phyloP scores from a whole-genome alignment of 192 early-diverging fungal genomes.

The Coemansia sp. region DNA sequence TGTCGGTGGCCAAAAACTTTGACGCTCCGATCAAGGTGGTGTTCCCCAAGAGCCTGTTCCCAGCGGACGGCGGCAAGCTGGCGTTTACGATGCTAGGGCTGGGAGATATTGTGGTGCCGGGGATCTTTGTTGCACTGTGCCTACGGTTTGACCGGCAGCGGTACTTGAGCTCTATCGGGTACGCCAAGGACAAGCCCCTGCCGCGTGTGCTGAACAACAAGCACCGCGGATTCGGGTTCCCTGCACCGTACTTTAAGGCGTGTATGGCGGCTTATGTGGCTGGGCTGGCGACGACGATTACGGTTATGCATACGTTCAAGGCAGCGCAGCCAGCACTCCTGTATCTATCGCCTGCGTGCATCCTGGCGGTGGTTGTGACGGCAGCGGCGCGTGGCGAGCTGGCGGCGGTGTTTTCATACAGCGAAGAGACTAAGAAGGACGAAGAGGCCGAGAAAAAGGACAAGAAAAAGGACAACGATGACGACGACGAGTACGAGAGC shows the following conservation, averaged over 20 bases:
- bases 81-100: conserved; percentile 91
- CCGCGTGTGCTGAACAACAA: conserved; percentile 30
- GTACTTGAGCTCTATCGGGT: conserved; percentile 59
- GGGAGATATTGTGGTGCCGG: conserved; percentile 96
- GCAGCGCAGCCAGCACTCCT: conserved; percentile 95
- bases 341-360: conserved; percentile 96
- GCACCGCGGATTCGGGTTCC: conserved; percentile 56
- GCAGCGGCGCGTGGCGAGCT: conserved; percentile 67
- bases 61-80: conserved; percentile 28
- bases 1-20: conserved; percentile 92
- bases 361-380: conserved; percentile 71
- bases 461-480: conserved; percentile 34
- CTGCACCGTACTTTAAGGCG: conserved; percentile 86
- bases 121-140: conserved; percentile 90
- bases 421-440: conserved; percentile 57
- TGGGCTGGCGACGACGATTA: conserved; percentile 84
- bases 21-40: conserved; percentile 97
- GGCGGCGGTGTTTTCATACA: conserved; percentile 61
- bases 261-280: conserved; percentile 75
- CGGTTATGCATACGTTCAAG: conserved; percentile 93
- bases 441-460: conserved; percentile 37
- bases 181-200: conserved; percentile 52
- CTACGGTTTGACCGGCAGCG: conserved; percentile 83
- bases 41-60: conserved; percentile 68
- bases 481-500: conserved; percentile 30